Evolutionary conservation across 2,329 filamentous ascomycete species (phyloP), one percentile per base, ranked within the genome.

Genomic region (Microsporum canis): DNA sequence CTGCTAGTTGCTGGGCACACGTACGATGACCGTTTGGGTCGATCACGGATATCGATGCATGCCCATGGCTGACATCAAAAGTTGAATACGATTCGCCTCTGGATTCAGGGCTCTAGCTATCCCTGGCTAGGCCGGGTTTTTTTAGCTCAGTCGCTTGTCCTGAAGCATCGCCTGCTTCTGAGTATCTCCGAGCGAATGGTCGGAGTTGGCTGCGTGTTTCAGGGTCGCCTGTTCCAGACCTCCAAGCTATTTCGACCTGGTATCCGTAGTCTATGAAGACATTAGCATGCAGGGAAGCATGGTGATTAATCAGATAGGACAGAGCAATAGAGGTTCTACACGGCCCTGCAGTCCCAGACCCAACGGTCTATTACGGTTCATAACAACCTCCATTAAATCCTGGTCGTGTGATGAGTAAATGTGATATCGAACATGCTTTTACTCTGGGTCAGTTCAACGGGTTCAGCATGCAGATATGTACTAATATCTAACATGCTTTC

Each of bases 201-300:
- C 49, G 49, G 49, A 53, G 49, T 53, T 53, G 43, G 43, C 43
- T 27, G 27, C 31, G 49, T 53, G 49, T 53, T 53, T 53, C 49
- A 53, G 49, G 12, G 14, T 14, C 3, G 10, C 49, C 6, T 10
- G 49, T 53, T 53, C 49, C 49, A 53, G 49, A 34, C 27, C 49
- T 53, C 49, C 45, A 33, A 27, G 17, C 43, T 23, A 47, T 43
- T 43, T 43, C 4, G 3, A 14, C 39, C 14, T 43, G 14, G 39
- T n/a, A n/a, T 43, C n/a, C 39, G 39, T n/a, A 12, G 10, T 34
- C 17, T 10, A 14, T 33, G 31, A 23, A 23, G 17, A 23, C 17
- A 23, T 23, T 23, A 23, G 17, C 17, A 23, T 23, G 17, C 17
- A 31, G 8, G 49, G 49, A 29, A 53, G 49, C 49, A 34, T 31